Evolutionary conservation across 163 green algal genomes (phyloP).

Genomic region (Coccomyxa subellipsoidea): DNA sequence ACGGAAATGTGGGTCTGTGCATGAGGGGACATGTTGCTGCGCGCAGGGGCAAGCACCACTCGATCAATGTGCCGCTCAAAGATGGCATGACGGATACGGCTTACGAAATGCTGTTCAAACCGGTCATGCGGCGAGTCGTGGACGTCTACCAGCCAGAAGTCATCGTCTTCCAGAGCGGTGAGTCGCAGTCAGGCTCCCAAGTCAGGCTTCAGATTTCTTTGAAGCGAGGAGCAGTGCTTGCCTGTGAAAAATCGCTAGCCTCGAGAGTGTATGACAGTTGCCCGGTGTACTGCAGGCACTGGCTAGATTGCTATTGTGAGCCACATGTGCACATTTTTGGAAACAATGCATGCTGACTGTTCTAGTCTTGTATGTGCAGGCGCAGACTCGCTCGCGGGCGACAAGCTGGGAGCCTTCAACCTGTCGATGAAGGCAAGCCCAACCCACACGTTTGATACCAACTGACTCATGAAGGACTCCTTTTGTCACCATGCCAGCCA

Average conservation of each 20-base stretch:
- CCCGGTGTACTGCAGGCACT: no score
- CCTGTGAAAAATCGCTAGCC: background rate
- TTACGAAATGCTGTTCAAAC: constrained; percentile 85
- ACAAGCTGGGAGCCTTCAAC: constrained; percentile 90
- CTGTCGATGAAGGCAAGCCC: constrained; percentile 60
- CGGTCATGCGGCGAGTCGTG: constrained; percentile 84
- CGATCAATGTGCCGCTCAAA: constrained; percentile 89
- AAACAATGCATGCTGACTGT: background rate
- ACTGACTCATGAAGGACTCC: no score
- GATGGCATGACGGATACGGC: constrained; percentile 90
- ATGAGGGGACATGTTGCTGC: background rate
- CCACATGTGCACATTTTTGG: no score
- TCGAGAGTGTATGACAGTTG: background rate
- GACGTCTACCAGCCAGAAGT: constrained; percentile 77
- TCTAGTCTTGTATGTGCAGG: constrained; percentile 37
- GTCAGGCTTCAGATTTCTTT: no score
- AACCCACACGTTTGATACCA: no score
- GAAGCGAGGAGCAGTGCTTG: no score
- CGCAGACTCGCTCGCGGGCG: constrained; percentile 85
- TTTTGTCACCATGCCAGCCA: no score
- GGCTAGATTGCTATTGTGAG: no score
- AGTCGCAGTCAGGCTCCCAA: no score
- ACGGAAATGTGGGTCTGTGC: background rate
- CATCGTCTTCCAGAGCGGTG: constrained; percentile 78
- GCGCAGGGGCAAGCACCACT: constrained; percentile 74